A percentile compares a stretch with the other conserved stretches of the same genome.
phyloP scores from a whole-genome alignment of 2,329 filamentous ascomycete species.

The Phyllosticta citriasiana region DNA sequence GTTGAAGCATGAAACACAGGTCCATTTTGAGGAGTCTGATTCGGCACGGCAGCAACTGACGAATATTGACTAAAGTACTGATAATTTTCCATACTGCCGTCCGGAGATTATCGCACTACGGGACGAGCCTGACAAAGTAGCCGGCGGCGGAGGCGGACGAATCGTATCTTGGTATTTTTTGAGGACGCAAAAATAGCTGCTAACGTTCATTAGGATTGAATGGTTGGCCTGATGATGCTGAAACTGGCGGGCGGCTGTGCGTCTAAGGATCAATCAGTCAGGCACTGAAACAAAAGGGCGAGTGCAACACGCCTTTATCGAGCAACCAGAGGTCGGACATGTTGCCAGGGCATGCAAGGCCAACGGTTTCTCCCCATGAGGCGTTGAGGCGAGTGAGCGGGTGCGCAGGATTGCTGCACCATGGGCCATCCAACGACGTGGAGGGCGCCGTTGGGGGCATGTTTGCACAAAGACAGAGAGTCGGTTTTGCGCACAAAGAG shows the following conservation, averaged over 20 bases:
- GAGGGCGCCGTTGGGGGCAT: not conserved
- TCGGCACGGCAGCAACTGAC: not conserved
- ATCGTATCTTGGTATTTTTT: not conserved
- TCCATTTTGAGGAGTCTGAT: not conserved
- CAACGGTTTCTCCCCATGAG: not conserved
- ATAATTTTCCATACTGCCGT: not conserved
- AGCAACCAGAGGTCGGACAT: not conserved
- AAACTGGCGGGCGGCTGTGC: not conserved
- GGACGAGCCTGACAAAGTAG: not conserved
- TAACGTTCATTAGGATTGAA: not conserved
- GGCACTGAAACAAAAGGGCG: not conserved
- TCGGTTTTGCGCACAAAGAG: not conserved
- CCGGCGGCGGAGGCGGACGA: not conserved
- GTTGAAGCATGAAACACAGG: not conserved
- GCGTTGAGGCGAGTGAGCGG: not conserved
- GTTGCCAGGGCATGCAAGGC: not conserved
- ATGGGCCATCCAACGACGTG: not conserved
- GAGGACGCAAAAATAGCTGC: not conserved
- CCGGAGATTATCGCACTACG: not conserved
- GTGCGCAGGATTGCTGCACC: not conserved
- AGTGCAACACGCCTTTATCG: not conserved
- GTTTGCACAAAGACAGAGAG: not conserved
- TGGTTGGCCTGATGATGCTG: not conserved
- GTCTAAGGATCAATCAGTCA: not conserved
- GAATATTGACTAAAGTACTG: not conserved